phyloP scores from a whole-genome alignment of 495 filamentous ascomycete genomes.

The Aeminium ludgeri region DNA sequence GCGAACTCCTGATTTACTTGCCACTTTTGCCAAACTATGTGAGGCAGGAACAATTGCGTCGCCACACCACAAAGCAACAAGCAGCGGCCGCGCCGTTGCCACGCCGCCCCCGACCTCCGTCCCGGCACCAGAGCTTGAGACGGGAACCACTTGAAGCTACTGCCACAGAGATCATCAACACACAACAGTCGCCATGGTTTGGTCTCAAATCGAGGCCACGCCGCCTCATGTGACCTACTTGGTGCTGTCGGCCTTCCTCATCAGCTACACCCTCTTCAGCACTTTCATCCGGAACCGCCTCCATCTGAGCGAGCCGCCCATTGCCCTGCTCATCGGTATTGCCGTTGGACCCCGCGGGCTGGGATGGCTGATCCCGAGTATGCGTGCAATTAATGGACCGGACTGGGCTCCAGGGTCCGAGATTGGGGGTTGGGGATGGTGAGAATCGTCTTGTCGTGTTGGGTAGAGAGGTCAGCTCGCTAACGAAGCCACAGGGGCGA shows the following conservation, averaged over 20 bases:
- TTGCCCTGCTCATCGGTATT: conserved; percentile 33
- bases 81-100: no score
- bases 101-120: no score
- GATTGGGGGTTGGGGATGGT: conserved; percentile 24
- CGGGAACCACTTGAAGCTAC: no score
- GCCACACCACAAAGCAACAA: no score
- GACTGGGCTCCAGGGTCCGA: neutral
- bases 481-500: neutral
- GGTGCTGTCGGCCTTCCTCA: conserved; percentile 29
- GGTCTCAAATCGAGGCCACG: conserved; percentile 31
- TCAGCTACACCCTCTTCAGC: conserved; percentile 33
- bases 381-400: conserved; percentile 3
- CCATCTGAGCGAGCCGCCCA: conserved; percentile 35
- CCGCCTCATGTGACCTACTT: conserved; percentile 31
- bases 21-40: no score
- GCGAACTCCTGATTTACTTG: no score
- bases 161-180: neutral
- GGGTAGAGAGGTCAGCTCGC: neutral
- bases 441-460: conserved; percentile 22
- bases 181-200: conserved; percentile 16
- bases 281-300: conserved; percentile 33
- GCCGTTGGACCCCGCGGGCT: conserved; percentile 27
- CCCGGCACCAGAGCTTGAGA: no score
- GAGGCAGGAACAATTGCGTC: no score
- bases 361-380: conserved; percentile 22